phyloP scores from a whole-genome alignment of 1,284 basidiomycete genomes.

The Boletus austroedulis region DNA sequence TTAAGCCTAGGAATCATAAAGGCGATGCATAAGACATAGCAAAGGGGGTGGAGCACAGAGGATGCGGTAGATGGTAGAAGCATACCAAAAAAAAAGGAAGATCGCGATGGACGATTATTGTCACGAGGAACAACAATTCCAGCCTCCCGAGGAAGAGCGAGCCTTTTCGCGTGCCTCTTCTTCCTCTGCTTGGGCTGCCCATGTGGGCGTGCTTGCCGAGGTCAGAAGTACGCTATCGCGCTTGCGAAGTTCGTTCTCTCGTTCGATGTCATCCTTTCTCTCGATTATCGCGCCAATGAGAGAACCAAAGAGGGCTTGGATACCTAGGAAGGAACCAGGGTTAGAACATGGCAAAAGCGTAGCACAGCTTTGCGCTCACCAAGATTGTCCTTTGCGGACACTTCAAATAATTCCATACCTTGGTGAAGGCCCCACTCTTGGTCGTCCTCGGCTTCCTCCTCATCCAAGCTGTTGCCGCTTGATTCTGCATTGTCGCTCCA shows the following conservation, averaged over 20 bases:
- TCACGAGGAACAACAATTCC: conserved; percentile 63
- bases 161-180: conserved; percentile 74
- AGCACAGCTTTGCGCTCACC: conserved; percentile 47
- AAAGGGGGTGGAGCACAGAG: conserved; percentile 13
- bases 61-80: conserved; percentile 18
- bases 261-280: conserved; percentile 73
- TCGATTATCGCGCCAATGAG: conserved; percentile 75
- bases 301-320: conserved; percentile 70
- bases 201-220: conserved; percentile 57
- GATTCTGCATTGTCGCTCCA: conserved; percentile 58
- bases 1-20: conserved; percentile 24
- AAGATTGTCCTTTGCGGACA: conserved; percentile 78
- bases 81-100: conserved; percentile 13
- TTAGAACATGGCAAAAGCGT: conserved; percentile 8
- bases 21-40: conserved; percentile 33
- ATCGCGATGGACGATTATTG: conserved; percentile 6
- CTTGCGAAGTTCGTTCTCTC: conserved; percentile 71
- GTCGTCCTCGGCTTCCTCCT: conserved; percentile 65
- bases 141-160: conserved; percentile 47
- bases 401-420: conserved; percentile 81
- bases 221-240: conserved; percentile 77
- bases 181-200: conserved; percentile 76
- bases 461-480: conserved; percentile 62
- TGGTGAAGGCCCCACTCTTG: conserved; percentile 74
- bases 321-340: conserved; percentile 48